phyloP scores from a whole-genome alignment of 805 yeast species.

The Cyberlindnera sargentensis region DNA sequence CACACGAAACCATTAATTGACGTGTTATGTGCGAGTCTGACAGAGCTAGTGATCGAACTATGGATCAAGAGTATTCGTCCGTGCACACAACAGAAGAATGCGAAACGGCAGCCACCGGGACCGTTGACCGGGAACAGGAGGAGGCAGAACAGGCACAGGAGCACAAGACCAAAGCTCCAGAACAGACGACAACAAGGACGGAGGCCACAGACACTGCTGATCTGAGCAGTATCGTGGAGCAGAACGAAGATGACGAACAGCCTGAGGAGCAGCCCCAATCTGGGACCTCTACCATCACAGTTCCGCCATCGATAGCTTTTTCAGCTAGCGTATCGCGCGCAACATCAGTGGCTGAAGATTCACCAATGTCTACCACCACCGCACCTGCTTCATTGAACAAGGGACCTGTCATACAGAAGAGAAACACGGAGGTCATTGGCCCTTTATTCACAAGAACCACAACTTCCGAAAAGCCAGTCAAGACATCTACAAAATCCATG shows the following conservation, averaged over 20 bases:
- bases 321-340: background rate
- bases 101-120: too few relatives aligned
- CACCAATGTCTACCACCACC: background rate
- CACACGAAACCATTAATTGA: too few relatives aligned
- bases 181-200: background rate
- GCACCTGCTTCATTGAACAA: slow-evolving; percentile 1
- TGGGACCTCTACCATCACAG: slow-evolving; percentile 1
- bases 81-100: too few relatives aligned
- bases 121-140: too few relatives aligned
- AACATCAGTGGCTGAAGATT: background rate
- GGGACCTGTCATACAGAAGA: slow-evolving; percentile 2
- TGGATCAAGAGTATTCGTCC: too few relatives aligned
- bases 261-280: background rate
- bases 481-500: slow-evolving; percentile 28
- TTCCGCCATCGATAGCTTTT: background rate
- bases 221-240: background rate
- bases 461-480: slow-evolving; percentile 18
- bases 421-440: slow-evolving; percentile 19
- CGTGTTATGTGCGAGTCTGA: too few relatives aligned
- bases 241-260: background rate
- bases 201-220: background rate
- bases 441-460: slow-evolving; percentile 21
- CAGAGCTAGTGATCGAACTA: too few relatives aligned
- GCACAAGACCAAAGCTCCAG: too few relatives aligned
- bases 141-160: too few relatives aligned